Evolutionary conservation across 2,329 filamentous ascomycete species (phyloP).

Genomic region (Clathrospora elynae): DNA sequence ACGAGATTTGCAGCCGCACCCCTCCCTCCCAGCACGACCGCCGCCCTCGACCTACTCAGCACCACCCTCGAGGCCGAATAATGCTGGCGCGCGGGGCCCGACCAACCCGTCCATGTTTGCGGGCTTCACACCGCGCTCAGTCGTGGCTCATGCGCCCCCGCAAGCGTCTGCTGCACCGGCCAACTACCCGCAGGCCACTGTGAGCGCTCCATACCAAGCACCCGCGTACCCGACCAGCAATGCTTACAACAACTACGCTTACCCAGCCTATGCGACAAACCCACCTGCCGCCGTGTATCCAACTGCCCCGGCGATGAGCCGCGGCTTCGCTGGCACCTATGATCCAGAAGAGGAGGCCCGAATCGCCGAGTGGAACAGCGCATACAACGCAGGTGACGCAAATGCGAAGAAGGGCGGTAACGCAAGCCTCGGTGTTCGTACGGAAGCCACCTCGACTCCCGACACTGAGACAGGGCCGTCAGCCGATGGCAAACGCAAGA

Average conservation of each 20-base stretch:
- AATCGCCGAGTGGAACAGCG: conserved; percentile 93
- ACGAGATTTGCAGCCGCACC: conserved; percentile 50
- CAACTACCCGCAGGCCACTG: conserved; percentile 48
- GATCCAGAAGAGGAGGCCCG: conserved; percentile 87
- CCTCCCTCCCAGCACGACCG: conserved; percentile 77
- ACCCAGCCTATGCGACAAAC: conserved; percentile 65
- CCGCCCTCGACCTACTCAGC: conserved; percentile 66
- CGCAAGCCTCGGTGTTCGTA: conserved; percentile 47
- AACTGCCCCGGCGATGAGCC: conserved; percentile 32
- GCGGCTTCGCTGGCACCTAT: conserved; percentile 47
- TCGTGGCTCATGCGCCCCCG: conserved; percentile 47
- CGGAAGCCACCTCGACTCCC: conserved; percentile 39
- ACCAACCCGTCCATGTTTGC: conserved; percentile 51
- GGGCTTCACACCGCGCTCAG: conserved; percentile 64
- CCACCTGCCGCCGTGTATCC: conserved; percentile 29
- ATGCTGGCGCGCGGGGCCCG: conserved; percentile 35
- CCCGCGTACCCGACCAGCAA: conserved; percentile 49
- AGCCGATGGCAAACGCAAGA: conserved; percentile 73
- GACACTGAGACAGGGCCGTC: conserved; percentile 55
- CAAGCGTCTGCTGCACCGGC: conserved; percentile 47
- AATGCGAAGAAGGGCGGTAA: conserved; percentile 52
- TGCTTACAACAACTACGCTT: conserved; percentile 69
- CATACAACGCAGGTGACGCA: conserved; percentile 72
- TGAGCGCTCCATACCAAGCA: conserved; percentile 50
- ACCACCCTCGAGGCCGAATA: conserved; percentile 60